Base-by-base conservation (phyloP, 768 basidiomycete genomes). In the Sporobolomyces roseus region DNA sequence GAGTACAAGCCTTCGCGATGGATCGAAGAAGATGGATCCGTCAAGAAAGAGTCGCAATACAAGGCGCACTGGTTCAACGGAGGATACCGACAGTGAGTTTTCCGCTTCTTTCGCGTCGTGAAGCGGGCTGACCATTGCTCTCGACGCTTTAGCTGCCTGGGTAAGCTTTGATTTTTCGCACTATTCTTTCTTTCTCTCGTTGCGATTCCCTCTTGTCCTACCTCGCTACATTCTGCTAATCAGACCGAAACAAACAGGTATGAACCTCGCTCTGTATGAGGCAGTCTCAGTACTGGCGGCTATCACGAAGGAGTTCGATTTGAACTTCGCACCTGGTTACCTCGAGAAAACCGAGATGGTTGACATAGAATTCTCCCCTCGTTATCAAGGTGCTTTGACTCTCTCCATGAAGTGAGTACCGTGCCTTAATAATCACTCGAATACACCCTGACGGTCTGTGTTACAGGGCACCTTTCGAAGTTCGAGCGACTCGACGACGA, bases 21-120 rank as follows among this genome's bases (percentile, higher is more conserved):
- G 65, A 36, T 71, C 38, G 63, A 61, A 8, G 25, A 32, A 10
- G 25, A 58, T 0, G 65, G 70, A 14, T 7, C 38, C 13, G 30
- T 71, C 29, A 38, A 38, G 30, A 63, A 63, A 51, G 56, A 63
- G 29, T n/a, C 16, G 3, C 61, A 64, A 33, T 71, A 46, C 51
- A 64, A 56, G 27, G 46, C 38, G 23, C 70, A 71, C 29, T 60
- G 27, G 14, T 71, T 71, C 66, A 71, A 71, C 36, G 65, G 58
- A 1, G 70, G 70, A 0, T 55, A 53, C 33, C 70, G 70, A 8
- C 50, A 66, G 29, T 66, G 50, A 23, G 38, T 59, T 8, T 30
- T 45, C 12, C 33, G 21, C 7, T n/a, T 21, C 30, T 53, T 14
- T 10, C 45, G 12, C 23, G 23, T 43, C 36, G n/a, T n/a, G n/a